These are phyloP conservation scores for Eurotiales sp. DNA, from an alignment of 2,329 filamentous ascomycete genomes.

Conservation along the genomic window DNA sequence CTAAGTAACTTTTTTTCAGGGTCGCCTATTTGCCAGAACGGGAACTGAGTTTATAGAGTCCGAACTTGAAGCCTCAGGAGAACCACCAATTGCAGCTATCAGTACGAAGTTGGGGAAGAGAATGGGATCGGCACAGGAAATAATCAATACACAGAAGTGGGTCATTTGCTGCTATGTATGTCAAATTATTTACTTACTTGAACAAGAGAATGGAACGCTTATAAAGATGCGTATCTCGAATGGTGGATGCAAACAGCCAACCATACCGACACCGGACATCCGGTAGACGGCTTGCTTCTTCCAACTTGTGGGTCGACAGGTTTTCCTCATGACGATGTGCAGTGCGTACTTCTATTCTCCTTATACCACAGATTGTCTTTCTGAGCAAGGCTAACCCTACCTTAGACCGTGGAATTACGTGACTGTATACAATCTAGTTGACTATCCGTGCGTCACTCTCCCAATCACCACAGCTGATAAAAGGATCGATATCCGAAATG, in stretches of 20 bases:
- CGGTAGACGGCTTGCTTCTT: background rate
- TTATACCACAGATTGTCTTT: background rate
- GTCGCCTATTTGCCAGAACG: background rate
- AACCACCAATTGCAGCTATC: background rate
- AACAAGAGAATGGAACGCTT: background rate
- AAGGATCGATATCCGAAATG: background rate
- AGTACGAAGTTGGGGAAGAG: background rate
- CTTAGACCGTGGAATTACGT: background rate
- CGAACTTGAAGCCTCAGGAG: background rate
- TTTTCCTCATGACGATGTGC: background rate
- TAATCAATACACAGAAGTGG: background rate
- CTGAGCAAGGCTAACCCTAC: background rate
- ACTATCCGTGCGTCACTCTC: conserved; percentile 21
- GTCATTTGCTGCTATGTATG: background rate
- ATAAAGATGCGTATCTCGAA: conserved; percentile 19
- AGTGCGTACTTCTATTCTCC: background rate
- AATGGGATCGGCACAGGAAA: background rate
- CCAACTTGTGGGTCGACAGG: background rate
- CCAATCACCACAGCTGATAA: background rate
- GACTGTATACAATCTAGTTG: conserved; percentile 22
- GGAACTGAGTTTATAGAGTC: background rate
- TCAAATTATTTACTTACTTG: background rate
- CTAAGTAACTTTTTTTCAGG: background rate
- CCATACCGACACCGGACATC: conserved; percentile 8
- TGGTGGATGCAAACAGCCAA: conserved; percentile 21